A percentile compares a stretch with the other conserved stretches of the same genome.
These are phyloP conservation scores for Boletellus emodensis DNA, from an alignment of 768 basidiomycete species.

Conservation along the genomic window DNA sequence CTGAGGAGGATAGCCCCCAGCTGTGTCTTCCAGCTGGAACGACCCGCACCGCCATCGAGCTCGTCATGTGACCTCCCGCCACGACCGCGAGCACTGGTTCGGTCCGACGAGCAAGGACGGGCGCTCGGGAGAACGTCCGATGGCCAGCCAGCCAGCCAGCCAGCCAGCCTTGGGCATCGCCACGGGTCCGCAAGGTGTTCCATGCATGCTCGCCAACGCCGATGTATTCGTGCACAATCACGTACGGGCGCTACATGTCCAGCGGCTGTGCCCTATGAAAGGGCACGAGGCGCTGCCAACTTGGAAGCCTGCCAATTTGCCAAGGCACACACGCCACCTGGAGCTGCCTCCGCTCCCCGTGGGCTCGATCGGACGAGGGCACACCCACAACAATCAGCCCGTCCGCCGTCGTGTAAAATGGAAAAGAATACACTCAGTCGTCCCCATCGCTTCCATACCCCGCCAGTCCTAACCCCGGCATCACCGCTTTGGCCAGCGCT, in stretches of 20 bases:
- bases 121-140: constrained; percentile 8
- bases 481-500: constrained; percentile 25
- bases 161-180: too few relatives aligned
- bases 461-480: constrained; percentile 56
- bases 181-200: too few relatives aligned
- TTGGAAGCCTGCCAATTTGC: constrained; percentile 20
- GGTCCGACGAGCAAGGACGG: constrained; percentile 18
- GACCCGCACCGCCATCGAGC: constrained; percentile 3
- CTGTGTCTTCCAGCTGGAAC: constrained; percentile 19
- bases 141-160: not conserved
- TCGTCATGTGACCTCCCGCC: constrained; percentile 14
- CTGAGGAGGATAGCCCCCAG: constrained; percentile 11
- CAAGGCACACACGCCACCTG: constrained; percentile 20
- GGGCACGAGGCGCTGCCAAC: constrained; percentile 11
- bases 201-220: constrained; percentile 11
- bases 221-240: constrained; percentile 6
- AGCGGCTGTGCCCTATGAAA: constrained; percentile 27
- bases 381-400: not conserved
- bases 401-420: not conserved
- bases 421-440: constrained; percentile 26
- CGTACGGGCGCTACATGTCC: constrained; percentile 13
- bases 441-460: constrained; percentile 79
- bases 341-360: not conserved
- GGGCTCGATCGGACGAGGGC: too few relatives aligned
- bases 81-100: not conserved